phyloP scores from a whole-genome alignment of 2,329 filamentous ascomycete species.

The Pyrenophora teres region DNA sequence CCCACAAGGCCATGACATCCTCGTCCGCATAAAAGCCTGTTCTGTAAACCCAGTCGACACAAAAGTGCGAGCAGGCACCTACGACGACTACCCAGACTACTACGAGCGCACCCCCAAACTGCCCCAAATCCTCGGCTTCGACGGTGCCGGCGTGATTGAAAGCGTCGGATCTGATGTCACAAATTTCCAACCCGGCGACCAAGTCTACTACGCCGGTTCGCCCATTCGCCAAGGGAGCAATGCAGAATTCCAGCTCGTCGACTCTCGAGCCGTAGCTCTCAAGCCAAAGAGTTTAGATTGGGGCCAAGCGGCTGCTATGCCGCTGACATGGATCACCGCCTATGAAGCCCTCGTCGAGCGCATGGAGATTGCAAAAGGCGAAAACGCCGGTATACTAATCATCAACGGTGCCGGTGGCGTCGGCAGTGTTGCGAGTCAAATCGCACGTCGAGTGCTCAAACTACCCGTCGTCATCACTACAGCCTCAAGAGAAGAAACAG shows the following conservation, averaged over 20 bases:
- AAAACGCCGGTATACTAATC: constrained; percentile 3
- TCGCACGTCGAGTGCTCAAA: constrained; percentile 5
- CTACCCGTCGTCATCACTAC: constrained; percentile 13
- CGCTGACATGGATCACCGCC: constrained; percentile 11
- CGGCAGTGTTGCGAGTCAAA: constrained; percentile 10
- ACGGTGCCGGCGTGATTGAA: constrained; percentile 5
- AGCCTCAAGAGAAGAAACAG: constrained; percentile 9
- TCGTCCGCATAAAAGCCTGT: constrained; percentile 7
- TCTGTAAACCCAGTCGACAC: constrained; percentile 11
- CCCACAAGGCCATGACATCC: constrained; percentile 4
- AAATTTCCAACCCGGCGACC: constrained; percentile 2
- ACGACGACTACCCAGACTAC: constrained; percentile 14
- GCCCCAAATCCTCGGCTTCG: constrained; percentile 11
- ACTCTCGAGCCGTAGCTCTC: constrained; percentile 7
- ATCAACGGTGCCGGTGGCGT: constrained; percentile 12
- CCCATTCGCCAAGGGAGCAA: constrained; percentile 13
- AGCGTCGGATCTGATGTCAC: constrained; percentile 1
- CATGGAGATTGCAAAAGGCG: constrained; percentile 3
- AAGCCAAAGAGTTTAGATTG: constrained; percentile 10
- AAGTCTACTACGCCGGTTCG: constrained; percentile 8
- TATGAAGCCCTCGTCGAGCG: constrained; percentile 10
- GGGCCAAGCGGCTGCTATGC: constrained; percentile 11
- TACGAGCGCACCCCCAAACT: constrained; percentile 4
- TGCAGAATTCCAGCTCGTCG: constrained; percentile 9
- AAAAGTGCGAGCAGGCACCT: constrained; percentile 8